Percentiles rank a stretch among this genome's conserved stretches.
These are phyloP conservation scores for Gracilaria gracilis DNA, from an alignment of 23 red algal genomes.

Conservation along the genomic window DNA sequence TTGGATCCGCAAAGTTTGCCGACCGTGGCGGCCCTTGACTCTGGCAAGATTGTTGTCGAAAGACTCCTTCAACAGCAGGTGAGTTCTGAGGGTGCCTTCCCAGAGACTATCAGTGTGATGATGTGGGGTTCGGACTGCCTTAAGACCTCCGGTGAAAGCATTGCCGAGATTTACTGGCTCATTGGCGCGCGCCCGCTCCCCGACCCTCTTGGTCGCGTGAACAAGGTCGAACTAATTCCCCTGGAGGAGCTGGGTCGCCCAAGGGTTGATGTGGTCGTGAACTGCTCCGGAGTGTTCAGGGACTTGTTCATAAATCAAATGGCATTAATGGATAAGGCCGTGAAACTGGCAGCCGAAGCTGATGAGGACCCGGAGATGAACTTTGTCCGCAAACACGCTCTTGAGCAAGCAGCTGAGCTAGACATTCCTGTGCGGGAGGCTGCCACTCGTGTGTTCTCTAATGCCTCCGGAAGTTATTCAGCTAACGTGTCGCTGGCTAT, in stretches of 20 bases:
- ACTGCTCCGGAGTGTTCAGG: constrained; percentile 96
- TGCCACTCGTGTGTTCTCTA: constrained; percentile 97
- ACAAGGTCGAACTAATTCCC: constrained; percentile 91
- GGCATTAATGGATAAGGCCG: constrained; percentile 93
- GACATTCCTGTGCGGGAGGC: constrained; percentile 86
- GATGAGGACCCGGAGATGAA: constrained; percentile 91
- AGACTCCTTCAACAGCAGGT: constrained; percentile 85
- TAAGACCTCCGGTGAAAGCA: constrained; percentile 96
- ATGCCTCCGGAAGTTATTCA: constrained; percentile 97
- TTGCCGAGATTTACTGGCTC: constrained; percentile 98
- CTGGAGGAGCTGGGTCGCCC: constrained; percentile 96
- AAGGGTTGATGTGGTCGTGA: constrained; percentile 97
- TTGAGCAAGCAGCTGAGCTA: constrained; percentile 91
- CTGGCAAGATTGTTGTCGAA: constrained; percentile 92
- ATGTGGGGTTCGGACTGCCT: constrained; percentile 98
- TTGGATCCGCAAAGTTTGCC: constrained; percentile 99
- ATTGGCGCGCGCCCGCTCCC: constrained; percentile 91
- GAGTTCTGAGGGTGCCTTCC: constrained; percentile 73
- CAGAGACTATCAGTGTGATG: constrained; percentile 95
- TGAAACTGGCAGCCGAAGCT: constrained; percentile 98
- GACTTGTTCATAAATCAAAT: constrained; percentile 99
- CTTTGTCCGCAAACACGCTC: constrained; percentile 95
- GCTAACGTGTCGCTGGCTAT: constrained; percentile 93
- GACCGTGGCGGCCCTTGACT: constrained; percentile 84
- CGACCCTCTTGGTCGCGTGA: constrained; percentile 91